Conservation (phyloP, 2,329 filamentous ascomycete genomes). For the Fusarium graminum region DNA sequence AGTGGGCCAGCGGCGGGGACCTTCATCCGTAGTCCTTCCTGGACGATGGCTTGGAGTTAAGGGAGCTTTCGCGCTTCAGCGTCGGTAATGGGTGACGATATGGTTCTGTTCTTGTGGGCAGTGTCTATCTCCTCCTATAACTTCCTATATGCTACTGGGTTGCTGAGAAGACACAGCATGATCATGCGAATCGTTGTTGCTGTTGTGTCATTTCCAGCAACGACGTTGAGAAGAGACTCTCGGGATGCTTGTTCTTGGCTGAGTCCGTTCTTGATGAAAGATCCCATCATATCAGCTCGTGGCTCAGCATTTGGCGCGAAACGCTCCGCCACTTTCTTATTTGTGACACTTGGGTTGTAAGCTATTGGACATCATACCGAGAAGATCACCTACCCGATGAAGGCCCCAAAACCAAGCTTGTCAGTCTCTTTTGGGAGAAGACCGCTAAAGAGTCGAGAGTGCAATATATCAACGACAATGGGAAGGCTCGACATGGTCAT, state of each 20-base stretch:
- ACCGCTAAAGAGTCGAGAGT: slow-evolving; percentile 35
- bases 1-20: slow-evolving; percentile 58
- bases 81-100: slow-evolving; percentile 39
- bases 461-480: neutral
- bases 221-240: slow-evolving; percentile 53
- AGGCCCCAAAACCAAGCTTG: slow-evolving; percentile 43
- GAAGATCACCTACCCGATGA: slow-evolving; percentile 7
- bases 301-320: neutral
- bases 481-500: slow-evolving; percentile 16
- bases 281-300: slow-evolving; percentile 56
- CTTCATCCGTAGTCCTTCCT: slow-evolving; percentile 62
- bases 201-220: slow-evolving; percentile 57
- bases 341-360: slow-evolving; percentile 36
- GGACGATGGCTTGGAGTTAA: slow-evolving; percentile 65
- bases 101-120: slow-evolving; percentile 57
- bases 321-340: slow-evolving; percentile 12
- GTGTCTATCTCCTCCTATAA: slow-evolving; percentile 64
- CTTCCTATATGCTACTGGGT: slow-evolving; percentile 60
- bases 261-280: slow-evolving; percentile 57
- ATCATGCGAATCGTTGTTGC: slow-evolving; percentile 58
- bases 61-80: slow-evolving; percentile 57
- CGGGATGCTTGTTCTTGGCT: slow-evolving; percentile 51
- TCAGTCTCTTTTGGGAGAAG: slow-evolving; percentile 54
- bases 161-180: slow-evolving; percentile 65
- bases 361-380: slow-evolving; percentile 11